Base-by-base conservation (phyloP, 2,329 filamentous ascomycete species). In the Gaeumannomyces tritici region DNA sequence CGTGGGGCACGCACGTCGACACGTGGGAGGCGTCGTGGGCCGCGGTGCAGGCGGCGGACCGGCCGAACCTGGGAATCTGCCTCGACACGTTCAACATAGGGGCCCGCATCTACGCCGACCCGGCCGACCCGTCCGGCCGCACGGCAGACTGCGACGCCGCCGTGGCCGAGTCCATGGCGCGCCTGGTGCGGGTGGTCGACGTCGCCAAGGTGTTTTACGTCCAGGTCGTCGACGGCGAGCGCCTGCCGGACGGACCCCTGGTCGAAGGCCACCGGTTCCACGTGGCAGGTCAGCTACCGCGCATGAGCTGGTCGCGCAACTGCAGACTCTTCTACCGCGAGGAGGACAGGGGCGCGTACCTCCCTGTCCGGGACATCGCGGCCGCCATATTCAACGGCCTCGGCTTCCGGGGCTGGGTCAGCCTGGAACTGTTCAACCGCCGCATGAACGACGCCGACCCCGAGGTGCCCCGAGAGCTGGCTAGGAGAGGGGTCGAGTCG, bases 291-390 rank as follows among this genome's bases (percentile, higher is more conserved):
- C 83, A 86, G 68, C 80, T 79, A n/a, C 67, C 81, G 1, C 74
- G 83, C 4, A 87, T 88, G 85, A 84, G 76, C 60, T 88, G 85
- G 85, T 84, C 81, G 42, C 74, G 85, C 28, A 87, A 87, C 68
- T 84, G 81, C 57, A 75, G 85, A 11, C 70, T 85, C 0, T 88
- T 86, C 67, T 80, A 85, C 54, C 83, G 83, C 62, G 84, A 88
- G 67, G 72, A 79, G 62, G 75, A 13, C 4, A 69, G 73, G 3
- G 83, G 83, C 1, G 86, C 79, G 0, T 88, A 87, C 70, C 68
- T 89, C 26, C 86, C 86, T 0, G 77, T 85, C 1, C 69, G 77
- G 61, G 75, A 80, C 28, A 77, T 88, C 2, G 71, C 81, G 8
- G 73, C 76, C 61, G 78, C 81, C 0, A 78, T 88, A 61, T 70